Evolutionary conservation across 768 basidiomycete species (phyloP).

Genomic region (Punctularia strigosozonata): DNA sequence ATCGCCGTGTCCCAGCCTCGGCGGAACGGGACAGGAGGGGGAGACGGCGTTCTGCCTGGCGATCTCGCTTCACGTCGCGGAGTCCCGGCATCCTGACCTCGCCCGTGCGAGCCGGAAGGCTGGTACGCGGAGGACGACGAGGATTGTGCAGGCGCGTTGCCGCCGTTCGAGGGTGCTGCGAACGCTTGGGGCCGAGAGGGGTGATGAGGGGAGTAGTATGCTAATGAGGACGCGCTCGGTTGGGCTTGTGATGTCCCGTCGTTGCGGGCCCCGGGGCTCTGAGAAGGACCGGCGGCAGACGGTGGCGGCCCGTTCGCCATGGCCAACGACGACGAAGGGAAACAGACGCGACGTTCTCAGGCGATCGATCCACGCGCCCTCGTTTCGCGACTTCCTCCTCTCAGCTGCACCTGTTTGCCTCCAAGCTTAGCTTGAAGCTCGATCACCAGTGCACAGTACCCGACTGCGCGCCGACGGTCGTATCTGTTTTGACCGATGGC

Average conservation of each 20-base stretch:
- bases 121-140: neutral
- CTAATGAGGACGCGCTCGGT: conserved; percentile 5
- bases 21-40: conserved; percentile 8
- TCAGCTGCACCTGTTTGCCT: too few relatives aligned
- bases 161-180: conserved; percentile 9
- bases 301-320: conserved; percentile 27
- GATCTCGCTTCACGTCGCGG: conserved; percentile 1
- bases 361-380: too few relatives aligned
- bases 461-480: neutral
- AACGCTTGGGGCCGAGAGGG: conserved; percentile 15
- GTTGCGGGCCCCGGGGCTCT: conserved; percentile 4
- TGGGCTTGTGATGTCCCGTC: conserved; percentile 5
- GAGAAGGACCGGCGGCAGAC: conserved; percentile 25
- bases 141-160: neutral
- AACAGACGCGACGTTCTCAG: too few relatives aligned
- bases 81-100: neutral
- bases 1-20: conserved; percentile 11
- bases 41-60: conserved; percentile 7
- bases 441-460: too few relatives aligned
- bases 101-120: too few relatives aligned
- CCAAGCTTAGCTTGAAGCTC: too few relatives aligned
- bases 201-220: conserved; percentile 8
- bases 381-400: too few relatives aligned
- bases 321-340: neutral
- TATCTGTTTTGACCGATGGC: conserved; percentile 32